Evolutionary conservation across 2,329 filamentous ascomycete genomes (phyloP), one percentile per base, ranked within the genome.

Genomic region (Colletotrichum zoysiae): DNA sequence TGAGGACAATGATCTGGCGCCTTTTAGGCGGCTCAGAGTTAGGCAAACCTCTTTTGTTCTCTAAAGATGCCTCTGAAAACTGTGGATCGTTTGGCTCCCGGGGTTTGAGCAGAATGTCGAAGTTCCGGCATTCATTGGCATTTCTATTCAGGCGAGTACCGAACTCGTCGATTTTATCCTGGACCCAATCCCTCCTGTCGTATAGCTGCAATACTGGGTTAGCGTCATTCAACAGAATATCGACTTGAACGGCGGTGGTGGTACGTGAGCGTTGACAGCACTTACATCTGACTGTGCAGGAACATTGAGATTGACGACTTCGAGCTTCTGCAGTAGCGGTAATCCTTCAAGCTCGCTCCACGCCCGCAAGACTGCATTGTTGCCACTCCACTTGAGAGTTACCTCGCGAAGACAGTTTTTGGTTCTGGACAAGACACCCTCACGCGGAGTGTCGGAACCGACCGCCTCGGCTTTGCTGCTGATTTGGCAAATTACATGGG

Each of bases 341-440:
- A 77, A 67, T n/a, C 3, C 79, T 0, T 74, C 77, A 3, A 67
- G 48, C 5, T 77, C 78, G 33, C 76, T 77, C 79, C 80, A 81
- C 0, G 76, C 76, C n/a, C 76, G 70, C 7, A 82, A 70, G 6
- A 81, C 76, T 7, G 79, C 76, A 58, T 79, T 79, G 62, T 78
- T 81, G 3, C 80, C 79, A 57, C 76, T 77, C 76, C 76, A 81
- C 42, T 79, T 77, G 1, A 82, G 72, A 9, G 76, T 65, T 4
- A 81, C 69, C 56, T 78, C 75, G 5, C 58, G 38, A 18, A 60
- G 58, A 40, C 16, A 16, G 42, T 44, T 7, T 5, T 44, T 44
- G 5, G 16, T 18, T 18, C 6, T 44, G 1, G 16, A 20, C 5
- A 44, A 44, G 42, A 20, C 16, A 44, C 42, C 5, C 42, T 44